These are phyloP conservation scores for Prunus yedoensis DNA, from an alignment of 331 rosid genomes.

Conservation along the genomic window DNA sequence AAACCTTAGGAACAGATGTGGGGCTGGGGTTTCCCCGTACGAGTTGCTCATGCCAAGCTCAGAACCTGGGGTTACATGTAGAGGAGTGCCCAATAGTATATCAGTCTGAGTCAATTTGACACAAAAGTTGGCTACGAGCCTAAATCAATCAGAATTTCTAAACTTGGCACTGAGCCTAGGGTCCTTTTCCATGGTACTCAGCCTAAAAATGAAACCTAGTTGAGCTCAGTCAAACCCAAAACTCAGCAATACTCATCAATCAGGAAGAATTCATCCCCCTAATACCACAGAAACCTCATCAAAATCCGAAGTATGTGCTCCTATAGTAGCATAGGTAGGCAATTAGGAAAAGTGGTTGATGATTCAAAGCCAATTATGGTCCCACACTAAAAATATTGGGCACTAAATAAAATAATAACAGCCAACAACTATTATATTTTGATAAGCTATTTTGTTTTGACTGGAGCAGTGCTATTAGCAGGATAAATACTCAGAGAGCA, in stretches of 20 bases:
- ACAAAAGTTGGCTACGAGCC: neutral
- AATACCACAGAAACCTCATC: neutral
- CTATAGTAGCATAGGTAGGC: neutral
- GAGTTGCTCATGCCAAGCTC: constrained; percentile 47
- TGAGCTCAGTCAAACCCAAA: neutral
- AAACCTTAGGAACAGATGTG: constrained; percentile 39
- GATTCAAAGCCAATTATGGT: neutral
- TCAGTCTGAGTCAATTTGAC: neutral
- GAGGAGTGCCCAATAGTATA: constrained; percentile 47
- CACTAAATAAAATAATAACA: neutral
- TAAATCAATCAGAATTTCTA: neutral
- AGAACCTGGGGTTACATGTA: constrained; percentile 40
- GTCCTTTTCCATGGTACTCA: neutral
- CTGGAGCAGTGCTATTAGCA: neutral
- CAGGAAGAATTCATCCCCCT: neutral
- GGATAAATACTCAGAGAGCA: no score
- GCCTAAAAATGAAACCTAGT: neutral
- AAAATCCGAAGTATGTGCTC: neutral
- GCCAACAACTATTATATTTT: neutral
- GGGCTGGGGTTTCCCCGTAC: constrained; percentile 48
- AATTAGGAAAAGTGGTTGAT: neutral
- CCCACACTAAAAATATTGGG: neutral
- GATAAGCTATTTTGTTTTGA: neutral
- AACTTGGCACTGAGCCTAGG: neutral
- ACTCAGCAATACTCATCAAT: neutral